Evolutionary conservation across 1,139 yeast genomes (phyloP), one percentile per base, ranked within the genome.

Genomic region (Geotrichum siamense): DNA sequence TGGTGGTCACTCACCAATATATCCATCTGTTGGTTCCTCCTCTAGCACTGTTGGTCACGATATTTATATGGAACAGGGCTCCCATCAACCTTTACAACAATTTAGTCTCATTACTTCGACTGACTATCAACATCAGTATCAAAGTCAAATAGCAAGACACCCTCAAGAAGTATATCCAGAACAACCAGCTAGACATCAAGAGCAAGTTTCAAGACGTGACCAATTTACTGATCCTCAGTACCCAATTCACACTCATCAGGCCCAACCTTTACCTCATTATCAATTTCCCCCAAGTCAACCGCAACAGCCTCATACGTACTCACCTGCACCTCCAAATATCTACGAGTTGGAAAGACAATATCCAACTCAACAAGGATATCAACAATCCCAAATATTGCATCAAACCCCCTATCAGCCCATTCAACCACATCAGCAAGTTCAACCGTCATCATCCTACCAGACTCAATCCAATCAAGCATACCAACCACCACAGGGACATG

Each of bases 121-220:
- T n/a, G 38, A 35, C 16, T 25, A 35, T 13, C 42, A 40, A 13
- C 48, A 37, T 23, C 26, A 17, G 21, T 30, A 30, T 30, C 34
- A 30, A 30, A 30, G 19, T 15, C 39, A 35, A 27, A 16, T 10
- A 10, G n/a, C 22, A 13, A 13, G 30, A 41, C 17, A 34, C 12
- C 37, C 38, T 22, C 31, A 29, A 21, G 30, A 21, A 31, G 12
- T 30, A 12, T 21, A 20, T 3, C 28, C 27, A 19, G 28, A 23
- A 8, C 34, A 26, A 12, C 26, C 33, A 16, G 29, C 15, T 22
- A 34, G 28, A 13, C 20, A 19, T 15, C 16, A 15, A 16, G 34
- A 26, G 3, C 29, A 23, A 15, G 21, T 21, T 5, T 19, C 26
- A 21, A 21, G 34, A 19, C n/a, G 37, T 3, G 33, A 39, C 13